Base-by-base conservation (phyloP, 1,139 yeast genomes). In the Yamadazyma blattariae region DNA sequence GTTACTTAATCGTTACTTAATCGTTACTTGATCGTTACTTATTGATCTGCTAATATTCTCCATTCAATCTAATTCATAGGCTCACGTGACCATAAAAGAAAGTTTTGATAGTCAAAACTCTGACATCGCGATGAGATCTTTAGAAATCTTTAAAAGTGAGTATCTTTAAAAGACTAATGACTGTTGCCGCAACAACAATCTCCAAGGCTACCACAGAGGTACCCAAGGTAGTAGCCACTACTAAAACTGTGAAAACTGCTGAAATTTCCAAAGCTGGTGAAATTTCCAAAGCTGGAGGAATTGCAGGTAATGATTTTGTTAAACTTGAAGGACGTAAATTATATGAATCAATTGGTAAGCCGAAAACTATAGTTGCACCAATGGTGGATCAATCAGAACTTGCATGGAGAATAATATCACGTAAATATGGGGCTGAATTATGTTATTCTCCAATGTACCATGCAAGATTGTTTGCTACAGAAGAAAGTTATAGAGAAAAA, bases 371-470 rank as follows among this genome's bases (percentile, higher is more conserved):
- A 13, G 95, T 94, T 18, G 98, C 97, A 1, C 99, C 99, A 1
- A 92, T 94, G 97, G 99, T 94, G 10, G 98, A 94, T 58, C 97
- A 89, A 48, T 81, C 92, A 3, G 98, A 94, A 52, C 71, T 92
- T 21, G 98, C 96, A 1, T 94, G 98, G 97, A 74, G 99, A 48
- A 74, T 88, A 13, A 63, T 94, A 14, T 86, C 96, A 2, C 71
- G 97, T 41, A 71, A 76, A 44, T 83, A 90, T 53, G 99, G 98
- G 1, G 98, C 98, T 0, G 87, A 90, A 5, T 65, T 94, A 27
- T 88, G 97, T 51, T 94, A 90, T 52, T 87, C 98, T 0, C 98
- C 99, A 2, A 94, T 94, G 99, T 77, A 84, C 47, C 97, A 94
- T 59, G 96, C 98, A 4, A 71, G 90, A 35, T 64, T 89, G 27